Conservation (phyloP, 2,329 filamentous ascomycete genomes). For the Sclerotinia spermophila region DNA sequence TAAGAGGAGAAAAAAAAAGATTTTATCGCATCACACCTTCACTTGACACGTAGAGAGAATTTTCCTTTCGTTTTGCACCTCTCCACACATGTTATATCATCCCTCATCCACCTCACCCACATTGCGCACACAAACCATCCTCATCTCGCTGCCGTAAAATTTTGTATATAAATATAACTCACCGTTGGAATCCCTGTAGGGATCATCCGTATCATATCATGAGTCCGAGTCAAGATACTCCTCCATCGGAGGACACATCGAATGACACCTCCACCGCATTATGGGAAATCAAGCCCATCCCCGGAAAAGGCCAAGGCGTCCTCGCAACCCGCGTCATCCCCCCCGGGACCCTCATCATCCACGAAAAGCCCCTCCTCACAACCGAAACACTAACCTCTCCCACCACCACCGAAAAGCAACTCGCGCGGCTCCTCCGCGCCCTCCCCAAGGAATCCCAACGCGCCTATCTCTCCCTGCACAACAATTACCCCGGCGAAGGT, state of each 20-base stretch:
- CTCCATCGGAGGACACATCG: background rate
- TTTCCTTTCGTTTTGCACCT: too few relatives aligned
- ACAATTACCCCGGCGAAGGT: constrained; percentile 29
- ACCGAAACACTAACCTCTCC: constrained; percentile 28
- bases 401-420: constrained; percentile 27
- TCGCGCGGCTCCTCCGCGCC: constrained; percentile 25
- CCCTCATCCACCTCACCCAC: background rate
- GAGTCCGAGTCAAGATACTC: constrained; percentile 25
- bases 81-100: background rate
- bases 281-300: constrained; percentile 28
- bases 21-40: constrained; percentile 11
- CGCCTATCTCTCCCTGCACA: constrained; percentile 32
- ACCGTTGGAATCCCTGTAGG: background rate
- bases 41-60: constrained; percentile 8
- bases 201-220: background rate
- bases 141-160: background rate
- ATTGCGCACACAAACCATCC: background rate
- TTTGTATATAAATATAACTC: background rate
- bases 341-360: constrained; percentile 34
- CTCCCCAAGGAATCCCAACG: constrained; percentile 26
- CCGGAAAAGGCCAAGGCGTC: constrained; percentile 33
- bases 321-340: constrained; percentile 28
- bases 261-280: constrained; percentile 15
- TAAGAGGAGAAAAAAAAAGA: background rate
- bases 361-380: constrained; percentile 33